Base-by-base conservation (phyloP, 2,329 filamentous ascomycete genomes). In the Elsinoe ampelina region DNA sequence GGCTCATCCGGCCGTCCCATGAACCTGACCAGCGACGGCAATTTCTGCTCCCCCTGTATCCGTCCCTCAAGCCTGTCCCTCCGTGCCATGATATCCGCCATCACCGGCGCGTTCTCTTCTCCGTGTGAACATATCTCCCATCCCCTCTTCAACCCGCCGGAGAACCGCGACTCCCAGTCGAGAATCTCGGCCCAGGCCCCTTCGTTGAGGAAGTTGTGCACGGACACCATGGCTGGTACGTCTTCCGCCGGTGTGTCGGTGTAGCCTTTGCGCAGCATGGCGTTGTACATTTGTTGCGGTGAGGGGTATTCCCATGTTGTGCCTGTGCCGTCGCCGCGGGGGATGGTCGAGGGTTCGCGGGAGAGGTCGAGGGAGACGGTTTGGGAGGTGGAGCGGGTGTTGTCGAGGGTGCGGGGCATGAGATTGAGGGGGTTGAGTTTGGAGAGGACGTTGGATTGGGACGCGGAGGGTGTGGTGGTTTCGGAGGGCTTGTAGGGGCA, bases 231-330 rank as follows among this genome's bases (percentile, higher is more conserved):
- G 67, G 86, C 85, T 72, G 96, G 91, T 12, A 98, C 91, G 2
- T 91, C 90, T 17, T 92, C 93, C 56, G 89, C 82, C 57, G 95
- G 91, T 0, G 93, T 97, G 69, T 97, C 91, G 0, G 87, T 90
- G 72, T 96, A 93, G 58, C 93, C 93, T 73, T 98, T 98, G 61
- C 93, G 86, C 60, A 97, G 76, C 73, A 98, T 86, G 6, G 93
- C 93, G 67, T 98, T 97, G 78, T 97, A 98, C 93, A 98, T 98
- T 73, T 98, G 93, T 75, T 98, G 93, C 0, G 93, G 92, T 0
- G 90, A 96, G 0, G 93, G 93, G 69, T 98, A 98, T 72, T 97
- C 93, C 93, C 93, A 98, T 66, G 88, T 95, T 47, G 84, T 82
- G 54, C 84, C 79, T 48, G 82, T 80, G 59, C 72, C 74, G 64